A percentile compares a stretch with the other conserved stretches of the same genome.
These are phyloP conservation scores for Chlamydomonas applanata DNA, from an alignment of 139 green algal species.

Conservation along the genomic window DNA sequence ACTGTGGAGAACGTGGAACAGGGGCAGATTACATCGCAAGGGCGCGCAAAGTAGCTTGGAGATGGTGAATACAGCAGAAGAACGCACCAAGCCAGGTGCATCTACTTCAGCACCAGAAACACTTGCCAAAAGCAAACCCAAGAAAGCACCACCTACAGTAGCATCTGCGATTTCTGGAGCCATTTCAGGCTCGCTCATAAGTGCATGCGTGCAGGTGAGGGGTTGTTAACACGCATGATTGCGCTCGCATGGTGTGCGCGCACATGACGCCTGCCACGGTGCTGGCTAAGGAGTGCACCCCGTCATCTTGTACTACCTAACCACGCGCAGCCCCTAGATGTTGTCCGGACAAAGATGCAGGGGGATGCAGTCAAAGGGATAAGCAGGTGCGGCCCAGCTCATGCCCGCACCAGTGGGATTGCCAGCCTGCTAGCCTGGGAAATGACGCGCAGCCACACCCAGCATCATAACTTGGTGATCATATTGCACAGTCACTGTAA, in stretches of 20 bases:
- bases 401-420: background rate
- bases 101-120: too few relatives aligned
- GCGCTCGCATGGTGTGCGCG: background rate
- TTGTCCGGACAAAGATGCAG: slow-evolving; percentile 86
- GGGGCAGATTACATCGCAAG: background rate
- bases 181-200: slow-evolving; percentile 23
- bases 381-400: background rate
- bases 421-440: too few relatives aligned
- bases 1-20: background rate
- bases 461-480: too few relatives aligned
- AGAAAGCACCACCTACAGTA: slow-evolving; percentile 12
- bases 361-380: slow-evolving; percentile 57
- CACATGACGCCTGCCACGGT: too few relatives aligned
- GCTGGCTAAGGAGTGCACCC: too few relatives aligned
- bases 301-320: too few relatives aligned
- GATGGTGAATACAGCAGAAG: background rate
- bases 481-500: too few relatives aligned
- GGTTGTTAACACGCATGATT: background rate
- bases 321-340: slow-evolving; percentile 86
- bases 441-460: too few relatives aligned
- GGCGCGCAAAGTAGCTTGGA: background rate
- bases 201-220: slow-evolving; percentile 26
- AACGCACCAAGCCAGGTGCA: background rate
- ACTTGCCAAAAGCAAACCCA: background rate
- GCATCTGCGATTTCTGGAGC: slow-evolving; percentile 23